Evolutionary conservation across 192 early-diverging fungal genomes (phyloP).

Genomic region (Gaertneriomyces semiglobifer): DNA sequence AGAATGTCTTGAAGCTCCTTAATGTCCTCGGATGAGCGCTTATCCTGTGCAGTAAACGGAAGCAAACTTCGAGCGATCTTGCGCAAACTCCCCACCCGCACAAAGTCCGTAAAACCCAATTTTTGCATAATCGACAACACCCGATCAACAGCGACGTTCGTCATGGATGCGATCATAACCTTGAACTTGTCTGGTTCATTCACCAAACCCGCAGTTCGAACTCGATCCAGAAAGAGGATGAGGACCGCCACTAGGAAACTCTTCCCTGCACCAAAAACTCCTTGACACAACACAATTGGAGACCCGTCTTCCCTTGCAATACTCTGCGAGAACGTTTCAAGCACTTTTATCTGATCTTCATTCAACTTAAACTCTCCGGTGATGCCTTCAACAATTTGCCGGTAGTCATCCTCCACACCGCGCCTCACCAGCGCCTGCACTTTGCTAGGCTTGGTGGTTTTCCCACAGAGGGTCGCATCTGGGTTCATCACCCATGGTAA

Average conservation of each 20-base stretch:
- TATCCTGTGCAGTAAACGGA: conserved; percentile 40
- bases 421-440: conserved; percentile 10
- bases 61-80: conserved; percentile 48
- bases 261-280: conserved; percentile 52
- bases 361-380: conserved; percentile 32
- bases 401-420: conserved; percentile 6
- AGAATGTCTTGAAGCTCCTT: conserved; percentile 77
- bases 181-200: conserved; percentile 14
- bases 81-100: conserved; percentile 48
- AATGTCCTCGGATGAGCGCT: conserved; percentile 50
- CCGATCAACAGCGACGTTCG: conserved; percentile 52
- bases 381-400: conserved; percentile 16
- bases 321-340: conserved; percentile 8
- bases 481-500: conserved; percentile 8
- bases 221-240: conserved; percentile 36
- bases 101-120: conserved; percentile 41
- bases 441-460: not conserved
- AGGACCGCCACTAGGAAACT: conserved; percentile 42
- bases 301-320: not conserved
- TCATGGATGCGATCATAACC: conserved; percentile 44
- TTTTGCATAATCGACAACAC: conserved; percentile 37
- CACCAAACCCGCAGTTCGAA: conserved; percentile 16
- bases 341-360: conserved; percentile 30
- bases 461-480: not conserved
- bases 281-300: conserved; percentile 33